A percentile compares a stretch with the other conserved stretches of the same genome.
These are phyloP conservation scores for Calophaca sinica DNA, from an alignment of 306 rosid genomes.

Conservation along the genomic window DNA sequence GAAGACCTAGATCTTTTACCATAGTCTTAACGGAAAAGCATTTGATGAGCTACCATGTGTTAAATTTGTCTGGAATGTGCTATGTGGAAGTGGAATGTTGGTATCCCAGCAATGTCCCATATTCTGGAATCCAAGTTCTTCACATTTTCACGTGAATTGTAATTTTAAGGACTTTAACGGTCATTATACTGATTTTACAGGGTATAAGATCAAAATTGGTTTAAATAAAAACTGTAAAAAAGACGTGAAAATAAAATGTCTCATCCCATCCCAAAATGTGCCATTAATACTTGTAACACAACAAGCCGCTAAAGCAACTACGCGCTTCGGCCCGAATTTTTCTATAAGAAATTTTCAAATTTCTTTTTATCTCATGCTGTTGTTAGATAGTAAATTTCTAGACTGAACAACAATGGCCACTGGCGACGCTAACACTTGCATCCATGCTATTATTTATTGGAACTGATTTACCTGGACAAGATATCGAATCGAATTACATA, in stretches of 20 bases:
- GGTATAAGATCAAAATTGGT: no score
- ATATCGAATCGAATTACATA: conserved; percentile 21
- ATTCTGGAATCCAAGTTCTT: no score
- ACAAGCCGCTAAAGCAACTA: background rate
- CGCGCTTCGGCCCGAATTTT: background rate
- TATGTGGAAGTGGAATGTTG: no score
- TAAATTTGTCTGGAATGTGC: no score
- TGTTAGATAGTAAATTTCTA: conserved; percentile 1
- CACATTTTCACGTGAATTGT: background rate
- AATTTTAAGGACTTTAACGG: background rate
- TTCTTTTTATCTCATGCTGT: background rate
- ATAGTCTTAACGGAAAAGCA: no score
- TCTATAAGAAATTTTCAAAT: background rate
- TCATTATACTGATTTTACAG: background rate
- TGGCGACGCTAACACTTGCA: conserved; percentile 1
- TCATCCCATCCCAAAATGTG: conserved; percentile 11
- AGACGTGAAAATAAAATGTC: background rate
- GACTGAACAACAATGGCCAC: background rate
- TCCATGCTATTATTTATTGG: conserved; percentile 28
- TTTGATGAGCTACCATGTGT: no score
- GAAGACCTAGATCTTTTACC: no score
- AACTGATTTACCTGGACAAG: conserved; percentile 20
- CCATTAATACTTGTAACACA: background rate
- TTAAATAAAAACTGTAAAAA: no score
- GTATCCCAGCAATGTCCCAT: no score